A percentile compares a stretch with the other conserved stretches of the same genome.
These are phyloP conservation scores for Trametes sanguinea DNA, from an alignment of 768 basidiomycete genomes.

Conservation along the genomic window DNA sequence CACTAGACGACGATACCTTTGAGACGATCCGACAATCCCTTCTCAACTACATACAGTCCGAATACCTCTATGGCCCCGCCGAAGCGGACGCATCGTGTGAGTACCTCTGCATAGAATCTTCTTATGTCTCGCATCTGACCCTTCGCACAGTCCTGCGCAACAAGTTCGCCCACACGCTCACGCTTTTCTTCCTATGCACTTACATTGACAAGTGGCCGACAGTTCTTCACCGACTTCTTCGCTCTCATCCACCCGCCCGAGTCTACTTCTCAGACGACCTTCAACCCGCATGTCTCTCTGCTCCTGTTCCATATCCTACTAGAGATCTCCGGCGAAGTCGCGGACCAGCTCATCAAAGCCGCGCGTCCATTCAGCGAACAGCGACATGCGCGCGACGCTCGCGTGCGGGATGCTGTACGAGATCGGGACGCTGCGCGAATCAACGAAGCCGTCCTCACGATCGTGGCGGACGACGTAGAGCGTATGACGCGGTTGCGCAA, in stretches of 20 bases:
- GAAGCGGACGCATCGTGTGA: conserved; percentile 81
- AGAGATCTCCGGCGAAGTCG: conserved; percentile 97
- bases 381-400: conserved; percentile 79
- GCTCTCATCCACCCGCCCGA: conserved; percentile 66
- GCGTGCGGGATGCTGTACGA: conserved; percentile 87
- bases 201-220: conserved; percentile 85
- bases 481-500: conserved; percentile 57
- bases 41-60: conserved; percentile 80
- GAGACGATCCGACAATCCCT: conserved; percentile 74
- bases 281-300: conserved; percentile 84
- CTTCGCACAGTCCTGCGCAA: conserved; percentile 75
- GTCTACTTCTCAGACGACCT: conserved; percentile 54
- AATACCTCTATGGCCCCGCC: conserved; percentile 84
- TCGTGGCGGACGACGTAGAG: conserved; percentile 71
- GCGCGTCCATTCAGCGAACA: conserved; percentile 71
- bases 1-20: conserved; percentile 70
- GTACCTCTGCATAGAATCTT: conserved; percentile 34
- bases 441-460: conserved; percentile 84
- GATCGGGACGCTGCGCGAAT: conserved; percentile 85
- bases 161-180: conserved; percentile 91
- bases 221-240: conserved; percentile 80
- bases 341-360: conserved; percentile 90
- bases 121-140: background rate
- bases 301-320: conserved; percentile 90
- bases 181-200: conserved; percentile 84